Percentiles rank a stretch among this genome's conserved stretches.
Conservation (phyloP, 2,329 filamentous ascomycete species). For the Elsinoe batatas region DNA sequence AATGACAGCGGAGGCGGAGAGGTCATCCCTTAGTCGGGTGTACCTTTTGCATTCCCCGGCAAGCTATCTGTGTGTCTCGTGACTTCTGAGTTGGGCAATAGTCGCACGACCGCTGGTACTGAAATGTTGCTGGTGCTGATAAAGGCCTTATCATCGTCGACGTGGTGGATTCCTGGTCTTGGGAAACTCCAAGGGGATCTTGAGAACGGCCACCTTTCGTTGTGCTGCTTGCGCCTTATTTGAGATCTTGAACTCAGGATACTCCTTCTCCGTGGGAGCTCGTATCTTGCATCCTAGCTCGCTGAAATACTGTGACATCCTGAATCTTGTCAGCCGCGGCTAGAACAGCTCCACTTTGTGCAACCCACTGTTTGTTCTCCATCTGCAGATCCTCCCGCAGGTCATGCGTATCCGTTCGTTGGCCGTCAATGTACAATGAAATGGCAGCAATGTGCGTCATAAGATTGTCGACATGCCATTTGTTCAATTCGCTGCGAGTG, state of each 20-base stretch:
- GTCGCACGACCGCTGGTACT: background rate
- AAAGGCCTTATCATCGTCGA: conserved; percentile 18
- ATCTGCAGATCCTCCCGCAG: conserved; percentile 62
- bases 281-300: conserved; percentile 63
- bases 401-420: conserved; percentile 59
- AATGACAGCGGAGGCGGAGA: background rate
- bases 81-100: too few species aligned
- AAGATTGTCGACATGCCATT: conserved; percentile 61
- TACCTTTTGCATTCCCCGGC: background rate
- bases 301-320: conserved; percentile 57
- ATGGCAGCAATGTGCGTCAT: conserved; percentile 65
- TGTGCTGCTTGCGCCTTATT: conserved; percentile 51
- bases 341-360: background rate
- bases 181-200: conserved; percentile 73
- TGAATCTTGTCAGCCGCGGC: conserved; percentile 16
- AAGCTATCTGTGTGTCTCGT: background rate
- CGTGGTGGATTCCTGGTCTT: conserved; percentile 41
- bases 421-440: conserved; percentile 62
- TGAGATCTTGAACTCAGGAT: conserved; percentile 43
- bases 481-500: conserved; percentile 47
- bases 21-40: too few species aligned
- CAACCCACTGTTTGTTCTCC: conserved; percentile 52
- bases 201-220: conserved; percentile 59
- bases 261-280: conserved; percentile 38
- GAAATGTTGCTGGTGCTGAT: background rate